Evolutionary conservation across 2,329 filamentous ascomycete species (phyloP).

Genomic region (Exophiala alcalophila): DNA sequence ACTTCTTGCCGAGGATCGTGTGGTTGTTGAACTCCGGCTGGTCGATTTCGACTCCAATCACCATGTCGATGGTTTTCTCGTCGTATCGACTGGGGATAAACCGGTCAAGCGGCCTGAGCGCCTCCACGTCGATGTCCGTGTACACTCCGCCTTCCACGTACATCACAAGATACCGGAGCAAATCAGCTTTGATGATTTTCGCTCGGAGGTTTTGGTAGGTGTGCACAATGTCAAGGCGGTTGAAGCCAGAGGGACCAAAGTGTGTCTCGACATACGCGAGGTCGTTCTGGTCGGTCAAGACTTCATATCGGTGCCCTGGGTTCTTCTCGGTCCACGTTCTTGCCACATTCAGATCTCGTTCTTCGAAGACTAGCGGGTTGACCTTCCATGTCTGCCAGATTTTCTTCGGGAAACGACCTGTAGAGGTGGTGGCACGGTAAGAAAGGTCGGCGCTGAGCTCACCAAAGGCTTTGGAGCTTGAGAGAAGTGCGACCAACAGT

Average conservation of each 20-base stretch:
- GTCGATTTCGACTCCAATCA: conserved; percentile 69
- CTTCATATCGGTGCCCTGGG: conserved; percentile 64
- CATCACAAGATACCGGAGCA: conserved; percentile 65
- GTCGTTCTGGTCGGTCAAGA: conserved; percentile 67
- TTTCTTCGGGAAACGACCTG: conserved; percentile 57
- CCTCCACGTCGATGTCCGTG: conserved; percentile 59
- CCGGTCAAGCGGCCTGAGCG: conserved; percentile 51
- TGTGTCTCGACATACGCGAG: conserved; percentile 65
- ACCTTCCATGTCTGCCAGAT: conserved; percentile 79
- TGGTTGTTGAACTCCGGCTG: conserved; percentile 64
- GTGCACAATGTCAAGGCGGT: conserved; percentile 64
- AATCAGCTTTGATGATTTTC: conserved; percentile 65
- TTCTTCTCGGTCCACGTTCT: conserved; percentile 66
- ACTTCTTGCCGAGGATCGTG: conserved; percentile 65
- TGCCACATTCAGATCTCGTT: conserved; percentile 59
- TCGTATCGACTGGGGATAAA: conserved; percentile 65
- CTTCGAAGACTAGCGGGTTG: conserved; percentile 63
- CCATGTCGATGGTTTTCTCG: conserved; percentile 65
- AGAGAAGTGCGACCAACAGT: conserved; percentile 47
- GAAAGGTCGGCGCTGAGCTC: conserved; percentile 28
- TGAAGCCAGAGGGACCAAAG: conserved; percentile 62
- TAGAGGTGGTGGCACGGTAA: conserved; percentile 14
- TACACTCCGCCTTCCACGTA: conserved; percentile 62
- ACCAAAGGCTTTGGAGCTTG: conserved; percentile 43
- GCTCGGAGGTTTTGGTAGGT: conserved; percentile 60